These are phyloP conservation scores for Collybiopsis confluens DNA, from an alignment of 768 basidiomycete species.

Conservation along the genomic window DNA sequence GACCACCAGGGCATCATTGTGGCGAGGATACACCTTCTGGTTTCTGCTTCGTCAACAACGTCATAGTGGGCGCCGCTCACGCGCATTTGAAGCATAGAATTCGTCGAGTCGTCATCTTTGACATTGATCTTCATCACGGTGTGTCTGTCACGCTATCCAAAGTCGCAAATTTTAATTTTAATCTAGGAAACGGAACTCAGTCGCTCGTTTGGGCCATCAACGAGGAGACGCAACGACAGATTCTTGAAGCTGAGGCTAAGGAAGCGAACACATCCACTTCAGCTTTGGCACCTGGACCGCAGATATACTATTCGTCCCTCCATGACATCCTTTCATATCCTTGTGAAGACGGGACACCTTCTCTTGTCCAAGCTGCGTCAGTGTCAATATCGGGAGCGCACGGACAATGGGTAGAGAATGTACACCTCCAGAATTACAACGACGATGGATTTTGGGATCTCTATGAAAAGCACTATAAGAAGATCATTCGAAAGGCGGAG, in stretches of 20 bases:
- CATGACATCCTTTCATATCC: conserved; percentile 93
- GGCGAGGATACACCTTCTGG: conserved; percentile 87
- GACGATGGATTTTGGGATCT: conserved; percentile 76
- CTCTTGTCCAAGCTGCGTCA: conserved; percentile 83
- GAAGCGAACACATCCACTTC: conserved; percentile 18
- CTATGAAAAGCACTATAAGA: conserved; percentile 62
- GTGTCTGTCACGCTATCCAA: conserved; percentile 10
- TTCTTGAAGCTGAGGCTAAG: conserved; percentile 46
- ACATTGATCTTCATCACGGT: conserved; percentile 93
- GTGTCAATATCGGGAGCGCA: conserved; percentile 73
- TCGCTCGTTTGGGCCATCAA: conserved; percentile 90
- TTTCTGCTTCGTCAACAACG: conserved; percentile 96
- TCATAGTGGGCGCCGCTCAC: conserved; percentile 85
- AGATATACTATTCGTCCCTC: conserved; percentile 86
- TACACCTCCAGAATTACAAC: conserved; percentile 73
- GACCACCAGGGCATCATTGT: conserved; percentile 95
- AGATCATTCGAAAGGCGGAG: conserved; percentile 61
- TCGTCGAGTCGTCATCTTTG: conserved; percentile 78
- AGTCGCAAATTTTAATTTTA: not conserved
- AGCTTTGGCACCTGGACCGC: conserved; percentile 42
- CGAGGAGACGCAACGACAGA: conserved; percentile 73
- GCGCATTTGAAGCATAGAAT: conserved; percentile 80
- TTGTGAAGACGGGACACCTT: conserved; percentile 85
- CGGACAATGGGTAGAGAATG: conserved; percentile 84
- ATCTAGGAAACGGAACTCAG: conserved; percentile 88